Evolutionary conservation across 805 yeast genomes (phyloP).

Genomic region (Wickerhamomyces subpelliculosus): DNA sequence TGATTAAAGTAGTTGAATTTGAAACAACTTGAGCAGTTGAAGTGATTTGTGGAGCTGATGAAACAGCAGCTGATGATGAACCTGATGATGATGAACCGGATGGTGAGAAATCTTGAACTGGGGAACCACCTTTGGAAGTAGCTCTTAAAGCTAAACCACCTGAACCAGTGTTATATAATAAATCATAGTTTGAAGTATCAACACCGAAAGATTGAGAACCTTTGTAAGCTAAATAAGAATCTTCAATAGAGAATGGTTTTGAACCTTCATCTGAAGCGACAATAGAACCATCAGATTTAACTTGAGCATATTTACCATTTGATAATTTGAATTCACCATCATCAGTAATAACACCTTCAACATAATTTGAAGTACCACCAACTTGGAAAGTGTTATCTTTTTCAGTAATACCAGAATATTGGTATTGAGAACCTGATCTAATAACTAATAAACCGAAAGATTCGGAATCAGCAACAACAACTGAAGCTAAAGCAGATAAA

Average conservation of each 20-base stretch:
- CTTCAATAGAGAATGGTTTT: conserved; percentile 31
- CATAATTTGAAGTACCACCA: conserved; percentile 9
- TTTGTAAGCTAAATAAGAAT: conserved; percentile 30
- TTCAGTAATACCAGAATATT: conserved; percentile 21
- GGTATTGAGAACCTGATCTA: conserved; percentile 30
- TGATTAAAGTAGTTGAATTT: not conserved
- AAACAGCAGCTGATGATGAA: not conserved
- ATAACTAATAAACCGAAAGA: conserved; percentile 27
- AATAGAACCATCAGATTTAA: conserved; percentile 17
- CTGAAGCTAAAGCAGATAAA: conserved; percentile 21
- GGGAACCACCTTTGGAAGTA: conserved; percentile 13
- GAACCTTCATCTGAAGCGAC: conserved; percentile 25
- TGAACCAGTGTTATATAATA: conserved; percentile 6
- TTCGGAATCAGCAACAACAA: conserved; percentile 28
- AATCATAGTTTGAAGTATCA: conserved; percentile 19
- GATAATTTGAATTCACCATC: conserved; percentile 24
- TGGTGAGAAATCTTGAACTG: conserved; percentile 17
- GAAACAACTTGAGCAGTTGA: not conserved
- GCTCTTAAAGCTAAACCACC: conserved; percentile 15
- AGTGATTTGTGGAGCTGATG: conserved; percentile 2
- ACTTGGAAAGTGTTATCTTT: conserved; percentile 11
- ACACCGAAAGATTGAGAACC: conserved; percentile 32
- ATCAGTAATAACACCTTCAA: conserved; percentile 22
- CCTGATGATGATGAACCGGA: not conserved
- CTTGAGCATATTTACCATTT: conserved; percentile 25